Percentiles rank a stretch among this genome's conserved stretches.
Evolutionary conservation across 768 basidiomycete species (phyloP).

Genomic region (Lactarius deliciosus): DNA sequence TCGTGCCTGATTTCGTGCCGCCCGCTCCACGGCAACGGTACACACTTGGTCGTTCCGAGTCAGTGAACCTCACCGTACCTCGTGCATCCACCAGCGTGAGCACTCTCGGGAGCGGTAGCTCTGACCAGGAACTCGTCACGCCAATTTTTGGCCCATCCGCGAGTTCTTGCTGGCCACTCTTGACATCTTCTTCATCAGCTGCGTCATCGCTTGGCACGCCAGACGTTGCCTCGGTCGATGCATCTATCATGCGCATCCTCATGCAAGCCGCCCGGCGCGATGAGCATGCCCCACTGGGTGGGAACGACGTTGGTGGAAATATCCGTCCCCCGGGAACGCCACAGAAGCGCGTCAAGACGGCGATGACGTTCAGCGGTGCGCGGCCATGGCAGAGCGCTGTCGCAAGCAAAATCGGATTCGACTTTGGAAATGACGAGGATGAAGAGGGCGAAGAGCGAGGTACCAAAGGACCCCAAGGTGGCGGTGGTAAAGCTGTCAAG

Average conservation of each 20-base stretch:
- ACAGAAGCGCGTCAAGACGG: constrained; percentile 70
- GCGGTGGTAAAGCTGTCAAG: constrained; percentile 23
- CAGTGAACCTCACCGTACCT: constrained; percentile 45
- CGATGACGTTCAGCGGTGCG: constrained; percentile 45
- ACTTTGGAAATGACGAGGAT: constrained; percentile 38
- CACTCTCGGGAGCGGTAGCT: constrained; percentile 55
- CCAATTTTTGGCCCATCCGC: constrained; percentile 56
- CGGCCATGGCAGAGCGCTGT: constrained; percentile 84
- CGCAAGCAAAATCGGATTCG: constrained; percentile 62
- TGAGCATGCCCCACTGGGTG: constrained; percentile 38
- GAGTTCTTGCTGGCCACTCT: constrained; percentile 64
- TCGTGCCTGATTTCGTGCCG: constrained; percentile 17
- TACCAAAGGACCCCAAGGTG: constrained; percentile 45
- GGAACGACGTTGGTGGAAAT: constrained; percentile 29
- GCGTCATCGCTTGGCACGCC: constrained; percentile 41
- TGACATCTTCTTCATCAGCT: constrained; percentile 42
- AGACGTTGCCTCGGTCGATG: constrained; percentile 46
- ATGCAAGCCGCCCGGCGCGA: constrained; percentile 50
- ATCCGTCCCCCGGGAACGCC: constrained; percentile 80
- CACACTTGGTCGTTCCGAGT: constrained; percentile 33
- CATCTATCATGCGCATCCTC: constrained; percentile 71
- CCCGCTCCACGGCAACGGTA: constrained; percentile 25
- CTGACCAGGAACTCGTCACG: constrained; percentile 70
- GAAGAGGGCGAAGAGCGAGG: constrained; percentile 40
- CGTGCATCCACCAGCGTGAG: constrained; percentile 62